Conservation (phyloP, 768 basidiomycete species). For the Erythrobasidium yunnanense region DNA sequence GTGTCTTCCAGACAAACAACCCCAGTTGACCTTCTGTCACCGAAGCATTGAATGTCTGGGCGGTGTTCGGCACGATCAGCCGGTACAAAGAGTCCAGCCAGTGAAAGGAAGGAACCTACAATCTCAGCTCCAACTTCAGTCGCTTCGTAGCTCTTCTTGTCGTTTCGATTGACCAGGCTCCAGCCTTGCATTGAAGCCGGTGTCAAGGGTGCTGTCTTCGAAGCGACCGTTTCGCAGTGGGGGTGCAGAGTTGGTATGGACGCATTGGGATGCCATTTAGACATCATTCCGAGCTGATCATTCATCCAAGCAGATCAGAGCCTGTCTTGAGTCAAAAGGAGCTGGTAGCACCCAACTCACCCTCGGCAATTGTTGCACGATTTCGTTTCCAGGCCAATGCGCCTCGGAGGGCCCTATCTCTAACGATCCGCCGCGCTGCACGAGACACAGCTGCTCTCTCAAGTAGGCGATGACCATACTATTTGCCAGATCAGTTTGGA, state of each 20-base stretch:
- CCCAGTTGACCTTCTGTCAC: slow-evolving; percentile 12
- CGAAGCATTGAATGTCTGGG: slow-evolving; percentile 13
- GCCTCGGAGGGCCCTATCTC: neutral
- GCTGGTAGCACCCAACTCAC: neutral
- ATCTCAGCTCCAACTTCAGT: slow-evolving; percentile 17
- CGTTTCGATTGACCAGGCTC: slow-evolving; percentile 25
- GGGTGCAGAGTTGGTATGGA: slow-evolving; percentile 11
- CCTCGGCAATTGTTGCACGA: neutral
- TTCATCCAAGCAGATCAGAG: no score
- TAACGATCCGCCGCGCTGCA: neutral
- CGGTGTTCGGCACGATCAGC: neutral
- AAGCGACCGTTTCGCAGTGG: slow-evolving; percentile 18
- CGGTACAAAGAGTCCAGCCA: neutral
- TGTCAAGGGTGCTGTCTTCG: slow-evolving; percentile 2
- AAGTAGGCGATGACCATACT: slow-evolving; percentile 25
- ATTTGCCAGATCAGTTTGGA: neutral
- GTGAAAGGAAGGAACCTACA: neutral
- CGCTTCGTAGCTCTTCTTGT: slow-evolving; percentile 29
- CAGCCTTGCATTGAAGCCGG: slow-evolving; percentile 9
- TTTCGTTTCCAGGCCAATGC: slow-evolving; percentile 16
- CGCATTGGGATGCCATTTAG: slow-evolving; percentile 11
- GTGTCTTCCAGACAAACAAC: slow-evolving; percentile 23
- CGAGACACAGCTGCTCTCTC: slow-evolving; percentile 27
- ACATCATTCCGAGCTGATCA: slow-evolving; percentile 1
- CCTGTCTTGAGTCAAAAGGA: no score